A percentile compares a stretch with the other conserved stretches of the same genome.
These are phyloP conservation scores for Vanderwaltozyma verrucispora DNA, from an alignment of 805 yeast genomes.

Conservation along the genomic window DNA sequence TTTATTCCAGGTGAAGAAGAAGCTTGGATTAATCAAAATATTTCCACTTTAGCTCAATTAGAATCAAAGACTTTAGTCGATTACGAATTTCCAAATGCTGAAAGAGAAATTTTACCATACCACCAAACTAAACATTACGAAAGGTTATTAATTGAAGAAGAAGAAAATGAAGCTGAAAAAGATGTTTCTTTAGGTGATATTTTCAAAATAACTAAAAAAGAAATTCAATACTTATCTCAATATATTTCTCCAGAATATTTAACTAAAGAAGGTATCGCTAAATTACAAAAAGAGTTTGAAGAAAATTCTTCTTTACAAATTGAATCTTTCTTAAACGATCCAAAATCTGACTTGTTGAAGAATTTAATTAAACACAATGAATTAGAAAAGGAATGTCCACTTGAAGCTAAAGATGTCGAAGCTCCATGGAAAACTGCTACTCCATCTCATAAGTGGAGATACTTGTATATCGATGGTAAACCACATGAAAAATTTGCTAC, in stretches of 20 bases:
- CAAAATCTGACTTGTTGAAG: constrained; percentile 39
- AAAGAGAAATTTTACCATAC: constrained; percentile 33
- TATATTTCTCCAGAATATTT: constrained; percentile 50
- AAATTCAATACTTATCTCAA: constrained; percentile 38
- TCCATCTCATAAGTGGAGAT: constrained; percentile 91
- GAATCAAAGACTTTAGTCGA: constrained; percentile 69
- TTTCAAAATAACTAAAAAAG: constrained; percentile 29
- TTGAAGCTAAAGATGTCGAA: constrained; percentile 39
- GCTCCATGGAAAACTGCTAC: constrained; percentile 85
- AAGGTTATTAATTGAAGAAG: constrained; percentile 1
- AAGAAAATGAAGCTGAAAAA: constrained; percentile 1
- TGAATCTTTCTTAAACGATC: constrained; percentile 47
- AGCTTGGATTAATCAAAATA: constrained; percentile 44
- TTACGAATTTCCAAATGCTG: constrained; percentile 69
- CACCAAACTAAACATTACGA: constrained; percentile 28
- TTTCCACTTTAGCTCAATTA: constrained; percentile 69
- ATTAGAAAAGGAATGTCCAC: constrained; percentile 52
- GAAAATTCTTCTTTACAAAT: constrained; percentile 66
- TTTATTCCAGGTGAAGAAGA: constrained; percentile 76
- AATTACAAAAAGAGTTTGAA: constrained; percentile 42
- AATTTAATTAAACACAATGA: constrained; percentile 45
- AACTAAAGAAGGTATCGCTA: constrained; percentile 28
- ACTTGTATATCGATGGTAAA: constrained; percentile 67
- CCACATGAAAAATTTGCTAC: constrained; percentile 24
- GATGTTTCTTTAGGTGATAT: constrained; percentile 7